Evolutionary conservation across 106 monocot genomes (phyloP), one percentile per base, ranked within the genome.

Genomic region (Dendrobium huoshanense): DNA sequence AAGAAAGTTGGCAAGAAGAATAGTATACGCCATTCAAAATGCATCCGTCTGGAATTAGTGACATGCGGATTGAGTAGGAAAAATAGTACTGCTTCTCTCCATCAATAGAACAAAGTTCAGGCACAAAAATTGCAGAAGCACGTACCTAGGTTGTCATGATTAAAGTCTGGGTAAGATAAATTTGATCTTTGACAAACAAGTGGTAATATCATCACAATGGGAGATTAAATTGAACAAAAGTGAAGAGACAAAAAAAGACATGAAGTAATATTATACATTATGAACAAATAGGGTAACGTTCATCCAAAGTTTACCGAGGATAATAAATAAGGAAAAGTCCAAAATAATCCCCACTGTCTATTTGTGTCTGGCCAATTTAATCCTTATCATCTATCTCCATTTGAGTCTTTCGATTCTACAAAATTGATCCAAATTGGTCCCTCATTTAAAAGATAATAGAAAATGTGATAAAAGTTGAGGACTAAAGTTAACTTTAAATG

Each of bases 51-150:
- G 94, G 86, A 24, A 86, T 83, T 16, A 96, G 86, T 56, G 91
- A 89, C 81, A 99, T 83, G 64, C 93, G 95, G 37, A 95, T 90
- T 4, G 93, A 95, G 58, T 99, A 99, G 6, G 98, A 51, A 84
- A 84, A 92, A 19, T 22, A 83, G 77, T 83, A 88, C 41, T 79
- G 81, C 3, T 70, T 82, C 70, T 37, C 37, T 15, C 56, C 58
- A 16, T 78, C 77, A 25, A 48, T 10, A 76, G 27, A 4, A 77
- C 85, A 87, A 44, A 81, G 18, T 91, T 99, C 98, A 4, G 98
- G 98, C 56, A 95, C 85, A 82, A 95, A 84, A 51, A 99, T 47
- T 75, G 95, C 83, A 85, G 94, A 99, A 67, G 95, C 92, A 77
- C 93, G 88, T 33, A 99, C 86, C 95, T 98, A 13, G n/a, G 70